phyloP scores from a whole-genome alignment of 495 filamentous ascomycete species.

The Tricharina praecox region DNA sequence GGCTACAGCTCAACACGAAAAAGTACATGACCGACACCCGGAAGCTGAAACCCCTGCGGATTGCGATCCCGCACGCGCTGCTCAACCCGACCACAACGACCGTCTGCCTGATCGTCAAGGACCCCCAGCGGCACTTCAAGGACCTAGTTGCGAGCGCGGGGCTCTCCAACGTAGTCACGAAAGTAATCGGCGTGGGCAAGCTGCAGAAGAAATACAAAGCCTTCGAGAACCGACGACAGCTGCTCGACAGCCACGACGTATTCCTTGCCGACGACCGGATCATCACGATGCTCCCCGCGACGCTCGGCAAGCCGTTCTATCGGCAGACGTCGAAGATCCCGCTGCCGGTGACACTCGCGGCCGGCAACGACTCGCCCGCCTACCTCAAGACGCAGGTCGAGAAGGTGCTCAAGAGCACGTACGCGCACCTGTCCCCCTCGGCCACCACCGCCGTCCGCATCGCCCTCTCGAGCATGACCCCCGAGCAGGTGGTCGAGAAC shows the following conservation, averaged over 20 bases:
- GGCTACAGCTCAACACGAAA: conserved; percentile 78
- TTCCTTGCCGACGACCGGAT: conserved; percentile 80
- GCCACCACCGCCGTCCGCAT: conserved; percentile 50
- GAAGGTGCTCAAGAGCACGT: conserved; percentile 48
- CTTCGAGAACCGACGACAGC: conserved; percentile 69
- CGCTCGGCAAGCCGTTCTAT: conserved; percentile 80
- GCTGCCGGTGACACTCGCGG: conserved; percentile 53
- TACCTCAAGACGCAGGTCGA: conserved; percentile 54
- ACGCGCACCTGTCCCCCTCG: conserved; percentile 55
- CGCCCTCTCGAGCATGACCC: conserved; percentile 51
- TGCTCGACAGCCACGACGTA: conserved; percentile 68
- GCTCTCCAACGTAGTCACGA: conserved; percentile 56
- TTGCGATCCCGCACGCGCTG: conserved; percentile 51
- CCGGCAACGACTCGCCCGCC: conserved; percentile 28
- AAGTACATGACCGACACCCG: conserved; percentile 62
- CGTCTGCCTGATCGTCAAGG: conserved; percentile 68
- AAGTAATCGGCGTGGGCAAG: conserved; percentile 68
- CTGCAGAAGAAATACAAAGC: conserved; percentile 69
- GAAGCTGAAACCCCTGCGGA: conserved; percentile 61
- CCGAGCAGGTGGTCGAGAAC: conserved; percentile 65
- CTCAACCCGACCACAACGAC: conserved; percentile 44
- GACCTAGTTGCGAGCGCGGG: conserved; percentile 64
- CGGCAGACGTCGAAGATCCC: conserved; percentile 61
- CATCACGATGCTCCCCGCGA: conserved; percentile 52
- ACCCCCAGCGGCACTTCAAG: conserved; percentile 82